phyloP scores from a whole-genome alignment of 345 rosid species.

The Boechera stricta region DNA sequence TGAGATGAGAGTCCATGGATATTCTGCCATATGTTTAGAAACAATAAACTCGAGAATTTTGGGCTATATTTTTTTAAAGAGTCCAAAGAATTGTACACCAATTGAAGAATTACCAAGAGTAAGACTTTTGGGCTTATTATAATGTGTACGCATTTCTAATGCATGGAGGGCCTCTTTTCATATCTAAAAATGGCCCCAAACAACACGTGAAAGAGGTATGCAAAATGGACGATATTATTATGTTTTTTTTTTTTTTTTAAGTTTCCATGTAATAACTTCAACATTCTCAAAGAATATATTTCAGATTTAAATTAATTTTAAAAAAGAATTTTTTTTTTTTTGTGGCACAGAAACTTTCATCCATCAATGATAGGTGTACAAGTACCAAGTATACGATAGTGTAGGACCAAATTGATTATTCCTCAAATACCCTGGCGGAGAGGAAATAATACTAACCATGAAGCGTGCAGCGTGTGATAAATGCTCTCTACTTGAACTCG shows the following conservation, averaged over 20 bases:
- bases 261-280: not conserved
- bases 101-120: not conserved
- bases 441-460: conserved; percentile 47
- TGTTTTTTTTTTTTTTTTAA: too few species aligned
- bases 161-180: conserved; percentile 4
- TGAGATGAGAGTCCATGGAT: not conserved
- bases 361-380: conserved; percentile 21
- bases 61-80: too few species aligned
- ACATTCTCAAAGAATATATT: not conserved
- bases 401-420: conserved; percentile 39
- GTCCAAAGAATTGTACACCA: not conserved
- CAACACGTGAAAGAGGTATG: not conserved
- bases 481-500: conserved; percentile 40
- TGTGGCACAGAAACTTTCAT: conserved; percentile 37
- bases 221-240: not conserved
- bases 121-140: not conserved
- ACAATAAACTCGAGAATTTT: not conserved
- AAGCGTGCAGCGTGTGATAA: conserved; percentile 40
- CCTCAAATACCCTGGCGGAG: conserved; percentile 36
- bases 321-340: not conserved
- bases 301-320: not conserved
- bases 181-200: not conserved
- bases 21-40: not conserved
- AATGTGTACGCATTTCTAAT: not conserved
- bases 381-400: conserved; percentile 44